Evolutionary conservation across 108 stramenopile species (phyloP), one percentile per base, ranked within the genome.

Genomic region (Fistulifera solaris): DNA sequence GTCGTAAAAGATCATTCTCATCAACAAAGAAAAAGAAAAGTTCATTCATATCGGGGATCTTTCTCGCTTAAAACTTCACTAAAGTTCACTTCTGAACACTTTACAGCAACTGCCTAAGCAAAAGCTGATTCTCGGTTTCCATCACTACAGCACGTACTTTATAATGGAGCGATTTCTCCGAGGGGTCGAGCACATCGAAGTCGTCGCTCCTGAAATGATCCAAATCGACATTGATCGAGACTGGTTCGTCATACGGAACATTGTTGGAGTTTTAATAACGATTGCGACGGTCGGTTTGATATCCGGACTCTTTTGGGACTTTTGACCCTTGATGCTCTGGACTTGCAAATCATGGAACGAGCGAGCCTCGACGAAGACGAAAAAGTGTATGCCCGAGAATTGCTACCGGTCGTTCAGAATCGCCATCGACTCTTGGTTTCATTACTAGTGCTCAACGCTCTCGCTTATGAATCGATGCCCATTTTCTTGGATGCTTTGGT

Each of bases 251-350:
- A 35, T 35, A 6, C 31, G 31, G 8, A 35, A 45, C 11, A 21
- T 45, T 17, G 11, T 11, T 5, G 44, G 44, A 4, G 77, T 80
- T 11, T 54, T 86, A 19, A n/a, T 58, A 6, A 92, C 89, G 54
- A 78, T 96, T 24, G 15, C 47, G 11, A 72, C 67, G 14, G 97
- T 94, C 5, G 97, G 91, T 1, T 53, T 94, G 15, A 91, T 90
- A 0, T 92, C 97, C 26, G 97, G 97, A 2, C 71, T 98, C 13
- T 94, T 90, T 11, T 96, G 89, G 96, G 96, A 6, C 42, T 98
- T 31, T 50, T 96, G 17, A 80, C 82, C 1, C 52, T 96, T 14
- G 95, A 98, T 45, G 81, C 89, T 1, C 62, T 94, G 11, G 64
- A 86, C 62, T 66, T 96, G 58, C 71, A 68, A 27, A 86, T 93